A percentile compares a stretch with the other conserved stretches of the same genome.
phyloP scores from a whole-genome alignment of 768 basidiomycete species.

The Trametes sanguinea region DNA sequence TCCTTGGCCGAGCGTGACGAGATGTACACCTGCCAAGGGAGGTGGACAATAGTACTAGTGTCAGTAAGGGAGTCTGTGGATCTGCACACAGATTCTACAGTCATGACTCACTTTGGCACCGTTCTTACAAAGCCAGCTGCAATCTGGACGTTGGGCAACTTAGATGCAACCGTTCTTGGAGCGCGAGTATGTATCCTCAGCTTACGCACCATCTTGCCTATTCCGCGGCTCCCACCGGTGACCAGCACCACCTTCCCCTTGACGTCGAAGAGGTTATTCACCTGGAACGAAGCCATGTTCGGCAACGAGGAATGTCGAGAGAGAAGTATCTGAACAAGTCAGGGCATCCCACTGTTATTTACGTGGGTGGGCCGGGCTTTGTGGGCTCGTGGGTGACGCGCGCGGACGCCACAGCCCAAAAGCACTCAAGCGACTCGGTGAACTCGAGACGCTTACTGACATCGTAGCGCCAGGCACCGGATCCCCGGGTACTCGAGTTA shows the following conservation, averaged over 20 bases:
- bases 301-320: neutral
- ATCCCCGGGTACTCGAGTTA: too few relatives aligned
- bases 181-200: too few relatives aligned
- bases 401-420: too few relatives aligned
- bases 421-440: too few relatives aligned
- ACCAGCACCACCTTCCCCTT: conserved; percentile 57
- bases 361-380: too few relatives aligned
- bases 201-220: conserved; percentile 60
- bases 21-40: conserved; percentile 53
- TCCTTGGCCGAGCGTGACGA: conserved; percentile 56
- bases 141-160: conserved; percentile 44
- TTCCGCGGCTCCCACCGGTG: conserved; percentile 66
- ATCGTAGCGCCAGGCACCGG: too few relatives aligned
- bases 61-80: too few relatives aligned
- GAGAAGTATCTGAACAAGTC: neutral
- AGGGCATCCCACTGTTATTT: too few relatives aligned
- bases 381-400: too few relatives aligned
- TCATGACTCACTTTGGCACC: conserved; percentile 49
- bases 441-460: too few relatives aligned
- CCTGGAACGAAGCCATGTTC: conserved; percentile 41
- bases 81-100: too few relatives aligned
- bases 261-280: conserved; percentile 49
- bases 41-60: too few relatives aligned
- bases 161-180: neutral
- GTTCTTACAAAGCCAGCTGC: conserved; percentile 62